Evolutionary conservation across 2,329 filamentous ascomycete genomes (phyloP), one percentile per base, ranked within the genome.

Genomic region (Xylariales sp.): DNA sequence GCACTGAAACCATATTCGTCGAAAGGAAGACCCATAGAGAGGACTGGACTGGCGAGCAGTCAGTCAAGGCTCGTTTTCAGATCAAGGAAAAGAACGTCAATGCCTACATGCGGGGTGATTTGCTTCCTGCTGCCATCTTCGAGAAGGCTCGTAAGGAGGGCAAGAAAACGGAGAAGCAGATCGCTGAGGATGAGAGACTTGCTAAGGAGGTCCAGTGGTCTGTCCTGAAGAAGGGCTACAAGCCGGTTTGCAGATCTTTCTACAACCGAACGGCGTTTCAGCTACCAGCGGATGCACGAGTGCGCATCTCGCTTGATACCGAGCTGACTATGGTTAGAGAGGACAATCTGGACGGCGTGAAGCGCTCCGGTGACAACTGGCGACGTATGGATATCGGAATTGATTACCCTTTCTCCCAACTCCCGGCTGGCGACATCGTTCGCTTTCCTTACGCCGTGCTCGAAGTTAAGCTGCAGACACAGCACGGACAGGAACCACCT

Each of bases 41-140:
- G 63, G 93, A 98, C 61, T 98, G 93, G 93, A 98, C 93, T 0
- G 93, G 93, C 41, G 93, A 98, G 62, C 95, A 97, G 67, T 97
- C 91, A 2, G 93, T 98, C 66, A 98, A 98, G 69, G 91, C 93
- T 29, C 85, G 93, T 29, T 98, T 98, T 57, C 76, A 86, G 7
- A 74, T 93, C 47, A 97, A 98, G 69, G 93, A 98, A 68, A 98
- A 98, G 74, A 87, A 96, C 46, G 85, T 98, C 56, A 97, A 97
- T 56, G 76, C 88, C 12, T 98, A 90, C 60, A 70, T 98, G 63
- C 74, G 75, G 35, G 93, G 93, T 38, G 81, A 89, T 52, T 74
- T 95, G 56, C 87, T 89, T 2, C 90, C 93, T 1, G 81, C 84
- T 25, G 82, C 87, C 42, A 79, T 94, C n/a, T 97, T 98, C 46